A percentile compares a stretch with the other conserved stretches of the same genome.
phyloP scores from a whole-genome alignment of 352 stramenopile genomes.

The Globisporangium cederbergense region DNA sequence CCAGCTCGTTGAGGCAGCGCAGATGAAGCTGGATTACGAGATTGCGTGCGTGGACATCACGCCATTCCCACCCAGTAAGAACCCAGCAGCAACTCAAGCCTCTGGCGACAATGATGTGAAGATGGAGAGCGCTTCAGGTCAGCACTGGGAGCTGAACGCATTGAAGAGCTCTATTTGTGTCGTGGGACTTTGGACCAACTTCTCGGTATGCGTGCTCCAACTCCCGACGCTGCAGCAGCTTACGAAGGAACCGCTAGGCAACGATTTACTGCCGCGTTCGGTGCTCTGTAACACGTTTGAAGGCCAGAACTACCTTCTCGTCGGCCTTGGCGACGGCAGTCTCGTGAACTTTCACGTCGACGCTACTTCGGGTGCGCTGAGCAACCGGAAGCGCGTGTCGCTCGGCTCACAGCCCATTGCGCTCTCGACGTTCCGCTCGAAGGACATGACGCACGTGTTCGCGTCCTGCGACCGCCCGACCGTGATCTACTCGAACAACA shows the following conservation, averaged over 20 bases:
- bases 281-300: conserved; percentile 89
- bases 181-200: conserved; percentile 92
- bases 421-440: conserved; percentile 90
- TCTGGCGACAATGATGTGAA: conserved; percentile 38
- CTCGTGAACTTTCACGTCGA: conserved; percentile 92
- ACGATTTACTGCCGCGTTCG: conserved; percentile 82
- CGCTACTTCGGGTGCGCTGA: conserved; percentile 36
- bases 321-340: conserved; percentile 96
- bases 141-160: conserved; percentile 57
- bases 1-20: conserved; percentile 55
- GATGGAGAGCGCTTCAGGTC: conserved; percentile 39
- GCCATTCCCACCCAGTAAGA: conserved; percentile 32
- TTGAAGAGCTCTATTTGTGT: conserved; percentile 64
- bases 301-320: conserved; percentile 89
- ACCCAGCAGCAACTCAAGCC: conserved; percentile 3
- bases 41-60: conserved; percentile 93
- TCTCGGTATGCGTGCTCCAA: conserved; percentile 86
- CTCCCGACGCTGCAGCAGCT: conserved; percentile 75
- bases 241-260: conserved; percentile 67
- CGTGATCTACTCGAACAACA: conserved; percentile 96
- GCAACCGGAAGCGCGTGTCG: conserved; percentile 92
- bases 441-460: conserved; percentile 94
- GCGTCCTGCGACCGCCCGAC: conserved; percentile 96
- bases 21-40: conserved; percentile 89
- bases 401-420: conserved; percentile 94